Evolutionary conservation across 257 asterid species (phyloP), one percentile per base, ranked within the genome.

Genomic region (Rubia yunnanensis): DNA sequence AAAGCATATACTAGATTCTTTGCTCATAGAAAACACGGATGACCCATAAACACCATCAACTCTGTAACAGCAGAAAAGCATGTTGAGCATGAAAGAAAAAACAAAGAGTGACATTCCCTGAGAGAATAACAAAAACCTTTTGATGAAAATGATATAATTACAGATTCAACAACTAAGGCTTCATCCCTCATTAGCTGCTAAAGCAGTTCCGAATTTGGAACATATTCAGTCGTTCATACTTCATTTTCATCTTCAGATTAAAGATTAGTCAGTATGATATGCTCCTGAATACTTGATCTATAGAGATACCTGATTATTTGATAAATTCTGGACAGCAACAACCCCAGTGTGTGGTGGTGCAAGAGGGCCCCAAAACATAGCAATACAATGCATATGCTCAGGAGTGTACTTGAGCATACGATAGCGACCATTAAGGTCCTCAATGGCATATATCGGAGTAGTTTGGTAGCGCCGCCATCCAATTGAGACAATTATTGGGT

Each of bases 381-480:
- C 99, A 81, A 92, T 82, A 77, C 99, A 92, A 76, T 92, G 99
- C 99, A 92, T 92, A 73, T 92, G 99, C 70, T 92, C 99, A 48
- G 99, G 97, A 30, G 99, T 92, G 86, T 94, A 87, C 76, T 94
- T 94, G 58, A 89, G 95, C 99, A 94, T 94, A 59, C 99, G 94
- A 73, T 80, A 86, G 39, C 97, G 96, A 56, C 96, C 95, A 78
- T 92, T 92, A 18, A 59, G 82, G 70, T 92, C 99, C 85, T 92
- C 99, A 72, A 86, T 89, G 69, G 95, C 92, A 82, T 87, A 92
- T 70, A 89, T 61, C 15, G 97, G 99, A 36, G 83, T 70, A 65
- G 99, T 92, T 75, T 92, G 99, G 76, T 89, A 92, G 18, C 96
- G 95, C 60, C 99, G 91, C 99, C 99, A 92, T 65, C 99, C 99